Evolutionary conservation across 1,284 basidiomycete species (phyloP), one percentile per base, ranked within the genome.

Genomic region (Cutaneotrichosporon cyanovorans): DNA sequence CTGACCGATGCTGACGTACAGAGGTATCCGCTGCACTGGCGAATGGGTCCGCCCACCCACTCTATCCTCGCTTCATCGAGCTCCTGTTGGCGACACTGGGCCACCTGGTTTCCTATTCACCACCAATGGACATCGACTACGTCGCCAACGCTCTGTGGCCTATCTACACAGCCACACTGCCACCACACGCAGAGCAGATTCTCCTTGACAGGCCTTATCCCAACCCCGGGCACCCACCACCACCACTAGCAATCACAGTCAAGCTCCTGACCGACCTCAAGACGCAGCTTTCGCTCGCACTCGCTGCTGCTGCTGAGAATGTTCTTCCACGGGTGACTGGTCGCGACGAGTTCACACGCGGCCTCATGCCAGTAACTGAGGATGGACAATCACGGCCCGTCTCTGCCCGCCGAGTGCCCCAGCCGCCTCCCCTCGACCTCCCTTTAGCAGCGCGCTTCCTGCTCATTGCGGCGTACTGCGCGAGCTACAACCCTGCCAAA

Each of bases 401-500:
- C 4, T 23, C 53, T 3, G 45, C 43, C 23, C 55, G 55, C 21
- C 36, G 39, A 7, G 41, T 68, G 15, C 63, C 63, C 1, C 60
- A 55, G 37, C 51, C 58, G 6, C 56, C 62, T 6, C 36, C 45
- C 9, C 53, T 66, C 20, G 60, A 65, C n/a, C 69, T 85, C 19
- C 77, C 82, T 2, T 68, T 76, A 0, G 75, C 84, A 68, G 80
- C 80, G 12, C 84, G 84, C 55, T 91, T 83, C 60, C 75, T 93
- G 16, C 72, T 93, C 11, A 68, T 93, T 8, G 85, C 89, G 0
- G 79, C 84, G 0, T 95, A 84, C 65, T 72, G 92, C 28, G 88
- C 88, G 2, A 87, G 85, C 37, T 87, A 84, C 48, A 95, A 95
- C 65, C 89, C 90, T 0, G 68, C 82, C 0, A 84, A 82, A 59